Evolutionary conservation across 306 rosid genomes (phyloP).

Genomic region (Alnus glutinosa): DNA sequence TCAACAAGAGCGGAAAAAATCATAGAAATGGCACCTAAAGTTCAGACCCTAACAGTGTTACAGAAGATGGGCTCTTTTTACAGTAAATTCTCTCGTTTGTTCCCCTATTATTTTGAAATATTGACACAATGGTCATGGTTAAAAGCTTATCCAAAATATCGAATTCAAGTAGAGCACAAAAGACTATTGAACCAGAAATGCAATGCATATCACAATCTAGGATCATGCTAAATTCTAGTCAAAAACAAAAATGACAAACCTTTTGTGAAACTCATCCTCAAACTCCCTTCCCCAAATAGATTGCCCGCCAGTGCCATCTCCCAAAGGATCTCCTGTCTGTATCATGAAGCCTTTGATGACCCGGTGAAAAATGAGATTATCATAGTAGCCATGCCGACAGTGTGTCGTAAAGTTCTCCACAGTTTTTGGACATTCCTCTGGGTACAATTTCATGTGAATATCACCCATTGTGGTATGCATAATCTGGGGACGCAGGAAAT

Average conservation of each 20-base stretch:
- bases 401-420: constrained; percentile 99
- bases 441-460: constrained; percentile 87
- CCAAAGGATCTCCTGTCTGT: constrained; percentile 99
- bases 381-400: constrained; percentile 93
- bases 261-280: constrained; percentile 97
- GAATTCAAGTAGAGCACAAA: background rate
- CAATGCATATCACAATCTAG: background rate
- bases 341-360: constrained; percentile 98
- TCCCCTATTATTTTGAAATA: background rate
- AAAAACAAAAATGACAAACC: constrained; percentile 41
- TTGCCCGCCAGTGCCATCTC: constrained; percentile 98
- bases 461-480: constrained; percentile 97
- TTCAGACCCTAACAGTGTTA: background rate
- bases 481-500: constrained; percentile 49
- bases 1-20: background rate
- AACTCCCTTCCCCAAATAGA: constrained; percentile 99
- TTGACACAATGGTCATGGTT: background rate
- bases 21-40: background rate
- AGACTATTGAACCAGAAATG: background rate
- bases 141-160: background rate
- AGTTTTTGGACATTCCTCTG: constrained; percentile 98
- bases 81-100: background rate
- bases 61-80: background rate
- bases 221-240: background rate
- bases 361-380: constrained; percentile 90